Base-by-base conservation (phyloP, 495 filamentous ascomycete species). In the Penicillium pancosmium region DNA sequence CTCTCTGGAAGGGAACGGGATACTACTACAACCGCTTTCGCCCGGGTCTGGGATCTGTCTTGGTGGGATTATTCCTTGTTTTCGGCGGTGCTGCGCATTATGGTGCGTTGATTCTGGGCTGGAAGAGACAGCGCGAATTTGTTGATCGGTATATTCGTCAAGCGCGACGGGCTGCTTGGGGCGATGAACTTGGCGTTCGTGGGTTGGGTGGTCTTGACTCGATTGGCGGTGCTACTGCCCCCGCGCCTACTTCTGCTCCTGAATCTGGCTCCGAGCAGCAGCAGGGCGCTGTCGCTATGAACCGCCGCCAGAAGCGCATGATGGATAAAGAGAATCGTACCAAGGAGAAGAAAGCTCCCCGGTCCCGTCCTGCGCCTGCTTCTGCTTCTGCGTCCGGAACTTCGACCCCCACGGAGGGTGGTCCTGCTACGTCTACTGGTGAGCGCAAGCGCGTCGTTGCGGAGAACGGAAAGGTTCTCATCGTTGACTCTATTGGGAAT, bases 21-120 rank as follows among this genome's bases (percentile, higher is more conserved):
- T 99, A 98, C 80, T 98, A 97, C 81, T 99, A 98, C 77, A 87
- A 81, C 54, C 88, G 94, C 7, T 97, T 91, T 81, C 84, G 94
- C 27, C 94, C 94, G 1, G 94, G 94, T 11, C 77, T 97, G 10
- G 91, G 90, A 18, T 87, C 88, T 10, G 94, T 97, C 48, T 72
- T 98, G 52, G 52, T 86, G 11, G 92, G 93, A 38, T 77, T 96
- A n/a, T 91, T 97, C 70, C 66, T 97, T 54, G 82, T 94, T 36
- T 86, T 88, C 41, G 92, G 92, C 35, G 94, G 95, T 52, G 87
- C 76, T 18, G 88, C 86, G 27, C 94, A 99, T 70, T 98, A 97
- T 71, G 80, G 85, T 13, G 88, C 89, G 12, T 78, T 98, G 57
- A 84, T 90, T 67, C 82, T 97, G 73, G 83, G 87, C 70, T 95